A percentile compares a stretch with the other conserved stretches of the same genome.
Evolutionary conservation across 345 rosid genomes (phyloP).

Genomic region (Balakata baccata): DNA sequence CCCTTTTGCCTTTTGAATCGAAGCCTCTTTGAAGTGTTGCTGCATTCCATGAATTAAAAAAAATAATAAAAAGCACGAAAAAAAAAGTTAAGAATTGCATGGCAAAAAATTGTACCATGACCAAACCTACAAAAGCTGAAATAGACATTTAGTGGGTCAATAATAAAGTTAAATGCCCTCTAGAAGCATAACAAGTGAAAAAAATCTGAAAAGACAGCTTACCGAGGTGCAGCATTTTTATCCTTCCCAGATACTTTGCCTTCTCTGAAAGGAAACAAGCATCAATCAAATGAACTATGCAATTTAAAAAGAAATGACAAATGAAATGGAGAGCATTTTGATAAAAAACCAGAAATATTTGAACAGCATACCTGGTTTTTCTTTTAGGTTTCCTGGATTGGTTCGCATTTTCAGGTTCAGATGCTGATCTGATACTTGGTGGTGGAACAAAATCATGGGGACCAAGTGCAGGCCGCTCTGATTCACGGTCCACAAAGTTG

Average conservation of each 20-base stretch:
- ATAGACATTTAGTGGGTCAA: neutral
- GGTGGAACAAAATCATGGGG: slow-evolving; percentile 49
- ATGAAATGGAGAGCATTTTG: neutral
- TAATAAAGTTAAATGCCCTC: neutral
- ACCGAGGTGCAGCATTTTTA: slow-evolving; percentile 28
- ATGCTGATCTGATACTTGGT: slow-evolving; percentile 24
- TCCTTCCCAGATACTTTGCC: slow-evolving; percentile 25
- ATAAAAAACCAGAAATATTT: neutral
- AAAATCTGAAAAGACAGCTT: slow-evolving; percentile 11
- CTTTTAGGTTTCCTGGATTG: slow-evolving; percentile 35
- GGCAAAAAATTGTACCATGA: slow-evolving; percentile 7
- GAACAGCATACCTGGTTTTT: slow-evolving; percentile 48
- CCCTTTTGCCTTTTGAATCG: slow-evolving; percentile 18
- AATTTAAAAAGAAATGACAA: neutral
- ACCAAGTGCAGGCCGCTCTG: slow-evolving; percentile 71
- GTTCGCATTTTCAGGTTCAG: slow-evolving; percentile 31
- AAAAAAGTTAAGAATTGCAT: neutral
- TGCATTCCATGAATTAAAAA: slow-evolving; percentile 17
- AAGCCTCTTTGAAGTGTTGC: slow-evolving; percentile 22
- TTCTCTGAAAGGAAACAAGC: slow-evolving; percentile 25
- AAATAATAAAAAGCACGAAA: neutral
- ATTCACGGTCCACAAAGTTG: slow-evolving; percentile 86
- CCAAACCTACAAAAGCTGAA: neutral
- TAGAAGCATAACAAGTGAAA: neutral
- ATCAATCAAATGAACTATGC: slow-evolving; percentile 6